These are phyloP conservation scores for Coemansia sp. DNA, from an alignment of 192 early-diverging fungal species.

Conservation along the genomic window DNA sequence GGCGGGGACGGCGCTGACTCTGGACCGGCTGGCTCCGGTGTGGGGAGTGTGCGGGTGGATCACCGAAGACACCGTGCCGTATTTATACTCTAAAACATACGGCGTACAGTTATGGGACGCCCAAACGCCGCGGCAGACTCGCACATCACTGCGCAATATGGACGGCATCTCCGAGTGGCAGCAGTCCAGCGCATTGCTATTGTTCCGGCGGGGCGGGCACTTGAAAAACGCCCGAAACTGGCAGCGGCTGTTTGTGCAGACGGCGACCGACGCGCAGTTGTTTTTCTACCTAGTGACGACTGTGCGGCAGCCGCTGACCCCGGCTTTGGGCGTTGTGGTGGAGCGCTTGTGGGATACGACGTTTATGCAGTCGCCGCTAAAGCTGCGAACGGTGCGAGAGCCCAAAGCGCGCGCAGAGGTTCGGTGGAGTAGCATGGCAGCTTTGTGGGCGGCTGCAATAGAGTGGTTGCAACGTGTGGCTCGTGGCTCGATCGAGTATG, in stretches of 20 bases:
- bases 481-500: neutral
- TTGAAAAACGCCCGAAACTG: constrained; percentile 11
- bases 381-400: constrained; percentile 4
- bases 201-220: constrained; percentile 25
- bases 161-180: constrained; percentile 10
- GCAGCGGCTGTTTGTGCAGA: constrained; percentile 16
- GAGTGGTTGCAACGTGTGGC: constrained; percentile 32
- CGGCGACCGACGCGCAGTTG: constrained; percentile 18
- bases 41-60: constrained; percentile 42
- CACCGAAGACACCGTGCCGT: constrained; percentile 19
- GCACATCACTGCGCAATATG: constrained; percentile 6
- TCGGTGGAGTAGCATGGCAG: constrained; percentile 12
- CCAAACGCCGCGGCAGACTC: constrained; percentile 13
- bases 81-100: constrained; percentile 5
- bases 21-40: constrained; percentile 15
- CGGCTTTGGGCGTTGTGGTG: constrained; percentile 13
- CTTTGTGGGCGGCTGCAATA: constrained; percentile 29
- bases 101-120: constrained; percentile 13
- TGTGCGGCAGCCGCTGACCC: constrained; percentile 22
- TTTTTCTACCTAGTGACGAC: constrained; percentile 40
- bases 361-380: constrained; percentile 11
- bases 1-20: constrained; percentile 11
- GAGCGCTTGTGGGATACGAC: constrained; percentile 24
- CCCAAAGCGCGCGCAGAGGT: neutral
- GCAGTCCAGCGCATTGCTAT: neutral